Conservation (phyloP, 1,139 yeast species). For the Geotrichum fermentans region DNA sequence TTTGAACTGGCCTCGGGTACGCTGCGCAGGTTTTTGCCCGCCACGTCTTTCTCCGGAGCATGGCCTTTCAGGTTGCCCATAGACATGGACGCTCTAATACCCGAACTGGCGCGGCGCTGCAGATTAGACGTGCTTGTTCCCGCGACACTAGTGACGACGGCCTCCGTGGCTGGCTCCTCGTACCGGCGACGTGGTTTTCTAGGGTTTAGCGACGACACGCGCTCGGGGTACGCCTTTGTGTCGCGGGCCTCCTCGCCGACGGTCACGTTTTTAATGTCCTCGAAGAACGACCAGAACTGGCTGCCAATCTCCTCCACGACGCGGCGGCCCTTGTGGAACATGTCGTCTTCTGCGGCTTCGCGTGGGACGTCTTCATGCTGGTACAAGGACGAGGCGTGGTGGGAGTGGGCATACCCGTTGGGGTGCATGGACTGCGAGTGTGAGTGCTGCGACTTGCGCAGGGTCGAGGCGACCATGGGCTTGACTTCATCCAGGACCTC, state of each 20-base stretch:
- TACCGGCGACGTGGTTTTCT: slow-evolving; percentile 1
- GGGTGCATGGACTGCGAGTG: not conserved
- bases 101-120: slow-evolving; percentile 4
- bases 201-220: not conserved
- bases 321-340: slow-evolving; percentile 34
- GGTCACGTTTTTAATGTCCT: slow-evolving; percentile 36
- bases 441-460: not conserved
- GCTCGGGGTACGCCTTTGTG: not conserved
- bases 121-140: not conserved
- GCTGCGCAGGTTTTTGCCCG: slow-evolving; percentile 1
- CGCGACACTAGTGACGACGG: not conserved
- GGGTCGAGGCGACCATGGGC: not conserved
- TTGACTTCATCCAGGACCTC: slow-evolving; percentile 10
- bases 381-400: not conserved
- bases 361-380: not conserved
- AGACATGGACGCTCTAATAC: slow-evolving; percentile 5
- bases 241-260: slow-evolving; percentile 32
- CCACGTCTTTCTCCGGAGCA: not conserved
- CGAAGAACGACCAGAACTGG: slow-evolving; percentile 38
- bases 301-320: slow-evolving; percentile 37
- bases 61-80: slow-evolving; percentile 5
- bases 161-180: slow-evolving; percentile 4
- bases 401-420: not conserved
- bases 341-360: slow-evolving; percentile 24
- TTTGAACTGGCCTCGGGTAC: slow-evolving; percentile 9